These are phyloP conservation scores for Boletus rubescentipes DNA, from an alignment of 768 basidiomycete species.

Conservation along the genomic window DNA sequence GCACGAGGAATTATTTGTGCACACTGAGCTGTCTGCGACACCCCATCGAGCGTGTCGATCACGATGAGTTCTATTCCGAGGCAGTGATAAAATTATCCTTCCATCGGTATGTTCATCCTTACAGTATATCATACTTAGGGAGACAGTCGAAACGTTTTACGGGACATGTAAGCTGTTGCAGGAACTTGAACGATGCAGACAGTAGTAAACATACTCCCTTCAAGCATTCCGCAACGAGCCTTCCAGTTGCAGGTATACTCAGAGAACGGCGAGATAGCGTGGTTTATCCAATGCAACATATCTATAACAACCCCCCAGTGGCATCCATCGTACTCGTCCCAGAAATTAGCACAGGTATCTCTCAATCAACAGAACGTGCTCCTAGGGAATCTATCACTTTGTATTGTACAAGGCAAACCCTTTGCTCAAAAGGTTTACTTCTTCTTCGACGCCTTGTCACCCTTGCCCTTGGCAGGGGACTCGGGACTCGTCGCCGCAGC, in stretches of 20 bases:
- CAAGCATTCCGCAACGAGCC: background rate
- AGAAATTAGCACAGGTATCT: conserved; percentile 4
- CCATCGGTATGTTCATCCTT: too few species aligned
- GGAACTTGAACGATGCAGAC: too few species aligned
- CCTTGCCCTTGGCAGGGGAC: conserved; percentile 28
- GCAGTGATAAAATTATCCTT: too few species aligned
- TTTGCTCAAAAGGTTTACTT: conserved; percentile 18
- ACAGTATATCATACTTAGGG: too few species aligned
- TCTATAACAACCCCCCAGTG: conserved; percentile 4
- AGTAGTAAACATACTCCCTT: too few species aligned
- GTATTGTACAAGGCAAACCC: conserved; percentile 3
- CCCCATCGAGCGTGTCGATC: too few species aligned
- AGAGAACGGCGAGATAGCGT: background rate
- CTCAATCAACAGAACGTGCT: background rate
- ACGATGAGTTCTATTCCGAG: too few species aligned
- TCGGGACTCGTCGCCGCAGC: conserved; percentile 18
- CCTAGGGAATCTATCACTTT: background rate
- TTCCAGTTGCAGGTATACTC: background rate
- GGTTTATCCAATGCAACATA: background rate
- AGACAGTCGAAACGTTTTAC: too few species aligned
- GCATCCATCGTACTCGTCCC: background rate
- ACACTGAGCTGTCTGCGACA: too few species aligned
- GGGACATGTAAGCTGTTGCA: too few species aligned
- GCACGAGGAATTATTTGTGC: too few species aligned
- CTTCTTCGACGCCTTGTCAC: conserved; percentile 31